phyloP scores from a whole-genome alignment of 352 stramenopile genomes.

The Phytophthora capsici region DNA sequence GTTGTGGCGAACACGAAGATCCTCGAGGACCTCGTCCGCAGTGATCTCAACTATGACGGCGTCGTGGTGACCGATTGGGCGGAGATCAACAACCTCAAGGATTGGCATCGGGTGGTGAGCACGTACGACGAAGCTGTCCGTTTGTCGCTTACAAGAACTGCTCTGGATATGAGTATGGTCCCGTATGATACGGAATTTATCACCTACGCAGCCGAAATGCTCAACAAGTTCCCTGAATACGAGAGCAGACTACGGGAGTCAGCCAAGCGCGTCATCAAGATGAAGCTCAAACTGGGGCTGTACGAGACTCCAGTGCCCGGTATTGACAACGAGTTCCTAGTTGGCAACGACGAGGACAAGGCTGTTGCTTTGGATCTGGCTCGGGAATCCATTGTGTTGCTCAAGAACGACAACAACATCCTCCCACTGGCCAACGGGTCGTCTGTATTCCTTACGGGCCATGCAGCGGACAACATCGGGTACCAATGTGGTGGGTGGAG shows the following conservation, averaged over 20 bases:
- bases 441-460: slow-evolving; percentile 73
- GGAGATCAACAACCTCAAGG: slow-evolving; percentile 90
- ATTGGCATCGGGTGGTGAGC: slow-evolving; percentile 59
- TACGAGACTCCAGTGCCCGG: slow-evolving; percentile 71
- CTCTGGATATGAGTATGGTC: slow-evolving; percentile 93
- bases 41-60: slow-evolving; percentile 82
- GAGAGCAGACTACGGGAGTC: slow-evolving; percentile 57
- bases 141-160: slow-evolving; percentile 72
- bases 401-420: slow-evolving; percentile 72
- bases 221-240: slow-evolving; percentile 43
- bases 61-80: slow-evolving; percentile 91
- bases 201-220: slow-evolving; percentile 51
- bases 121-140: slow-evolving; percentile 63
- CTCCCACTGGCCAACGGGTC: slow-evolving; percentile 51
- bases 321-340: slow-evolving; percentile 35
- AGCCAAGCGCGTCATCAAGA: slow-evolving; percentile 66
- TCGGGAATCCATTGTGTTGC: slow-evolving; percentile 78
- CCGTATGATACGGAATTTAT: slow-evolving; percentile 55
- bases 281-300: slow-evolving; percentile 79
- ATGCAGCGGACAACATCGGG: slow-evolving; percentile 66
- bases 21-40: slow-evolving; percentile 81
- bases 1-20: slow-evolving; percentile 84
- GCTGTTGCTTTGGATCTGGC: slow-evolving; percentile 61
- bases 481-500: slow-evolving; percentile 83
- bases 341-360: slow-evolving; percentile 58